Percentiles rank a stretch among this genome's conserved stretches.
These are phyloP conservation scores for Aspergillus nanangensis DNA, from an alignment of 495 filamentous ascomycete species.

Conservation along the genomic window DNA sequence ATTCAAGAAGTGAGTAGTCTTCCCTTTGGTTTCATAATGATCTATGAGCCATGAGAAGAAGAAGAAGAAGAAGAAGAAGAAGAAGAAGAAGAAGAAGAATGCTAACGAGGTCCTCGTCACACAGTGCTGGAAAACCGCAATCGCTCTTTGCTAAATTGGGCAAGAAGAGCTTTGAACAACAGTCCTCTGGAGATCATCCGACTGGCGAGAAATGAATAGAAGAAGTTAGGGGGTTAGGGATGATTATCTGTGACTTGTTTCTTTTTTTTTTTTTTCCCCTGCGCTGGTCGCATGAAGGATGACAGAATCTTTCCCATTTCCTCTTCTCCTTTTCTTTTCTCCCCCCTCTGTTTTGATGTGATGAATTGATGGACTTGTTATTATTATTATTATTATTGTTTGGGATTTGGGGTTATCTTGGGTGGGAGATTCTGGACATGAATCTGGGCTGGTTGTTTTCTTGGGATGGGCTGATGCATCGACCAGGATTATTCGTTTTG, in stretches of 20 bases:
- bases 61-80: too few relatives aligned
- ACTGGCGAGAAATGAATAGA: not conserved
- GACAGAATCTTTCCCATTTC: not conserved
- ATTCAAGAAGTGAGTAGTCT: constrained; percentile 48
- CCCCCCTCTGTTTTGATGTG: constrained; percentile 12
- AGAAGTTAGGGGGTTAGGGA: constrained; percentile 1
- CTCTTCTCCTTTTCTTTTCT: constrained; percentile 7
- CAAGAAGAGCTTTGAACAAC: constrained; percentile 48
- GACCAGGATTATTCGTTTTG: too few relatives aligned
- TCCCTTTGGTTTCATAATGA: not conserved
- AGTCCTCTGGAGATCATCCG: constrained; percentile 19
- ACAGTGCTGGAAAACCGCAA: constrained; percentile 43
- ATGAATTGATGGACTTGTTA: constrained; percentile 15
- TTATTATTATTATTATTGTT: constrained; percentile 10
- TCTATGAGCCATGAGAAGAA: too few relatives aligned
- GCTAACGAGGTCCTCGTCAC: not conserved
- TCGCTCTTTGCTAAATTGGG: constrained; percentile 46
- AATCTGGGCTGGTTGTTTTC: too few relatives aligned
- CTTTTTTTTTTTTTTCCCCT: too few relatives aligned
- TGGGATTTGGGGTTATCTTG: not conserved
- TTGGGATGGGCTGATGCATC: too few relatives aligned
- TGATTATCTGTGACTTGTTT: not conserved
- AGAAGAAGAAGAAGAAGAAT: too few relatives aligned
- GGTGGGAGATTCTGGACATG: constrained; percentile 12
- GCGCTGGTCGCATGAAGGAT: constrained; percentile 3